phyloP scores from a whole-genome alignment of 2,329 filamentous ascomycete species.

The Diplocarpon rosae region DNA sequence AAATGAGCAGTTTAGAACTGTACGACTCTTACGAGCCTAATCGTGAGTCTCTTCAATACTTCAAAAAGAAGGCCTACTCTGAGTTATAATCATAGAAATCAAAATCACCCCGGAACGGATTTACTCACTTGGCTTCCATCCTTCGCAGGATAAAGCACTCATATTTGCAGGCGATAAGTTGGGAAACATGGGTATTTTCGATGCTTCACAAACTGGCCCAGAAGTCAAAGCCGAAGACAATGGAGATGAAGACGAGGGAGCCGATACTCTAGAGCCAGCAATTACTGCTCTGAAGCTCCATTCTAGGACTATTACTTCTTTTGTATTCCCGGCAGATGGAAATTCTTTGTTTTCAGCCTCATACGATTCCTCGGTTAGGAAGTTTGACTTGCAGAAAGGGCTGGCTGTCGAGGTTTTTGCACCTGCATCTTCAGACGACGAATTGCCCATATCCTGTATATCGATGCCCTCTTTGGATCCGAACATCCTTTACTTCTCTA shows the following conservation, averaged over 20 bases:
- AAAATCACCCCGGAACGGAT: slow-evolving; percentile 84
- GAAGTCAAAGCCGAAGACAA: slow-evolving; percentile 47
- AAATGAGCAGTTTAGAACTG: slow-evolving; percentile 65
- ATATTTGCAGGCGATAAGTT: slow-evolving; percentile 93
- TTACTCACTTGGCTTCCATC: slow-evolving; percentile 83
- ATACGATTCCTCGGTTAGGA: slow-evolving; percentile 86
- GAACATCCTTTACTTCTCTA: slow-evolving; percentile 76
- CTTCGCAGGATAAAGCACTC: slow-evolving; percentile 72
- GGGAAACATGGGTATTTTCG: slow-evolving; percentile 81
- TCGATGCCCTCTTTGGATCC: slow-evolving; percentile 64
- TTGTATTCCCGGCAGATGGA: slow-evolving; percentile 63
- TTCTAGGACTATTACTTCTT: slow-evolving; percentile 74
- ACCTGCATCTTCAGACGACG: slow-evolving; percentile 55
- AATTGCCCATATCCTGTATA: slow-evolving; percentile 72
- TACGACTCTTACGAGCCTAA: slow-evolving; percentile 80
- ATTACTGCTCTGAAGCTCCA: slow-evolving; percentile 88
- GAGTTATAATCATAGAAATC: slow-evolving; percentile 46
- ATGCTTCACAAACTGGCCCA: slow-evolving; percentile 61
- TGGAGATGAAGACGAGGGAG: slow-evolving; percentile 54
- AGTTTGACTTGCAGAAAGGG: slow-evolving; percentile 71
- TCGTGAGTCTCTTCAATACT: slow-evolving; percentile 36
- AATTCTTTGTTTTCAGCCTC: slow-evolving; percentile 75
- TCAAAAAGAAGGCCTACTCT: background rate
- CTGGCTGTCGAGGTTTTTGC: slow-evolving; percentile 74
- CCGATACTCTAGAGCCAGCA: slow-evolving; percentile 56